Evolutionary conservation across 164 flowering plant genomes (phyloP).

Genomic region (Piper betle): DNA sequence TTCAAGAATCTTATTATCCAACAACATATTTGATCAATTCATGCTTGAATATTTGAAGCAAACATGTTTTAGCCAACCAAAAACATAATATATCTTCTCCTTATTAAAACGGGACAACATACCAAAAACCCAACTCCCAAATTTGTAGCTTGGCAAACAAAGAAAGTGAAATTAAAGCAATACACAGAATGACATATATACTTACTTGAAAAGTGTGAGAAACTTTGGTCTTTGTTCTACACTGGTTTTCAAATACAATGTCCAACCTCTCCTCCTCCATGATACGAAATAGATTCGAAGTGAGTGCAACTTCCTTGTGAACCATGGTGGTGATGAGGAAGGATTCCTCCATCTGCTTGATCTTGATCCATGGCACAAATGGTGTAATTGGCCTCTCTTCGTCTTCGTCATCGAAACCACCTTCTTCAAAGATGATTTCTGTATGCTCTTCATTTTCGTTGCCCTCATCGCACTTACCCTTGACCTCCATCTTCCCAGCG

Average conservation of each 20-base stretch:
- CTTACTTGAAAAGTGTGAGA: constrained; percentile 13
- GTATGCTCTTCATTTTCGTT: background rate
- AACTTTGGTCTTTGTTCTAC: constrained; percentile 14
- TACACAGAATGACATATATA: background rate
- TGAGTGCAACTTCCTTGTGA: constrained; percentile 9
- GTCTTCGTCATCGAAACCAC: background rate
- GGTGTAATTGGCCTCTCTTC: background rate
- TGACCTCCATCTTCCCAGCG: background rate
- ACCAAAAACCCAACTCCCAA: too few species aligned
- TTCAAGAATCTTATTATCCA: too few species aligned
- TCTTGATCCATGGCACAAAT: constrained; percentile 14
- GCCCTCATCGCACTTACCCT: background rate
- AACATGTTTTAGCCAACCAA: too few species aligned
- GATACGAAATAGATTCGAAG: constrained; percentile 10
- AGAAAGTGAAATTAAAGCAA: background rate
- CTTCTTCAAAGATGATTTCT: background rate
- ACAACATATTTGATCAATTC: too few species aligned
- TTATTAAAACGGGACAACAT: too few species aligned
- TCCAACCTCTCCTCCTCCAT: constrained; percentile 17
- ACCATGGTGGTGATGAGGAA: constrained; percentile 15
- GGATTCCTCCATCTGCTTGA: constrained; percentile 3
- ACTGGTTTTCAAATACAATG: constrained; percentile 12
- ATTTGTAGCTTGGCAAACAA: background rate
- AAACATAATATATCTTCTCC: too few species aligned
- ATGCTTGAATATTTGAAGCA: too few species aligned